phyloP scores from a whole-genome alignment of 352 stramenopile genomes.

The Globisporangium uncinulatum region DNA sequence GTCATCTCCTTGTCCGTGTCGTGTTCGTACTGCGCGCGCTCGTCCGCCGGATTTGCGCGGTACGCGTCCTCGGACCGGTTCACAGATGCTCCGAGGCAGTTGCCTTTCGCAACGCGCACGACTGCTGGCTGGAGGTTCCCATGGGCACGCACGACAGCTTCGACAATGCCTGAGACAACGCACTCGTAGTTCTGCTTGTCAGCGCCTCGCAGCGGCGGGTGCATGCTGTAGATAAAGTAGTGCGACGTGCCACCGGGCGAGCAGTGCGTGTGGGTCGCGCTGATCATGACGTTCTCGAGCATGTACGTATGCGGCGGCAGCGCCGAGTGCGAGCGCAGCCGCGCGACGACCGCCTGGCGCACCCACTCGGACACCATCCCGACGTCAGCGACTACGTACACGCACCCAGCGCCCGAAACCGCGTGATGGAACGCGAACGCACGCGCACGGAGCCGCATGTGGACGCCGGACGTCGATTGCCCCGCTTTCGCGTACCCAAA shows the following conservation, averaged over 20 bases:
- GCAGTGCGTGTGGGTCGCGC: slow-evolving; percentile 91
- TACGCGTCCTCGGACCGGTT: slow-evolving; percentile 90
- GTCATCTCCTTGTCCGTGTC: slow-evolving; percentile 93
- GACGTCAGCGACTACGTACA: slow-evolving; percentile 87
- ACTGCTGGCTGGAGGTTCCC: slow-evolving; percentile 57
- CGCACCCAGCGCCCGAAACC: slow-evolving; percentile 28
- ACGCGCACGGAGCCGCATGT: slow-evolving; percentile 80
- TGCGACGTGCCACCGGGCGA: slow-evolving; percentile 87
- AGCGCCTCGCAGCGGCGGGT: slow-evolving; percentile 63
- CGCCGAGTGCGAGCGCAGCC: slow-evolving; percentile 41
- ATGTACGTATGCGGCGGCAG: slow-evolving; percentile 44
- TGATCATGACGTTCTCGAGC: slow-evolving; percentile 83
- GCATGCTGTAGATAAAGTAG: slow-evolving; percentile 90
- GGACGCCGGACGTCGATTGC: slow-evolving; percentile 76
- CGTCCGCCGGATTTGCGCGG: slow-evolving; percentile 76
- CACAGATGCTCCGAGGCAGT: slow-evolving; percentile 76
- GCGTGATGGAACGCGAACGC: slow-evolving; percentile 72
- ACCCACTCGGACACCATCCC: slow-evolving; percentile 89
- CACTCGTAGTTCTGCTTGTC: slow-evolving; percentile 87
- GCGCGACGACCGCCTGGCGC: slow-evolving; percentile 66
- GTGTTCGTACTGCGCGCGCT: slow-evolving; percentile 70
- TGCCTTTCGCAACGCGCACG: slow-evolving; percentile 55
- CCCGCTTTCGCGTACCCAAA: slow-evolving; percentile 81
- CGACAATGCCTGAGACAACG: slow-evolving; percentile 84
- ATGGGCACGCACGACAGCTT: slow-evolving; percentile 76